These are phyloP conservation scores for Fusarium setosum DNA, from an alignment of 2,329 filamentous ascomycete genomes.

Conservation along the genomic window DNA sequence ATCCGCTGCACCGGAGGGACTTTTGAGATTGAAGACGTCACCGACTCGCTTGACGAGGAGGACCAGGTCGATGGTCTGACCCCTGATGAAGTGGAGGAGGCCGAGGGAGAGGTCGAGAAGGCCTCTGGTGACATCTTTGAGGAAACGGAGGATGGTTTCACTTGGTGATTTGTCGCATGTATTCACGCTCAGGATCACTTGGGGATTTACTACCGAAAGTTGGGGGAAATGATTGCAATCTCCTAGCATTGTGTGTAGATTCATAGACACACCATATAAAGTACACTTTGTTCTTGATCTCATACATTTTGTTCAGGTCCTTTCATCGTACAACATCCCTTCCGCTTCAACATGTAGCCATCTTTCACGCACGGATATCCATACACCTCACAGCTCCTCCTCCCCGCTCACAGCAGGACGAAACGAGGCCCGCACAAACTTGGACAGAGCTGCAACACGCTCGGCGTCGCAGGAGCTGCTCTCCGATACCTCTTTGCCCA, in stretches of 20 bases:
- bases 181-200: no score
- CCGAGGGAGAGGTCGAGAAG: background rate
- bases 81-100: no score
- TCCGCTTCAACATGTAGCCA: background rate
- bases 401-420: background rate
- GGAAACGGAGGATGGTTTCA: constrained; percentile 28
- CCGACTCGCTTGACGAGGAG: no score
- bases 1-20: constrained; percentile 33
- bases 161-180: no score
- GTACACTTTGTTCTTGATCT: background rate
- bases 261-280: background rate
- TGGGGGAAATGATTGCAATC: background rate
- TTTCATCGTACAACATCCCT: background rate
- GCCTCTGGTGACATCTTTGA: no score
- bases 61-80: no score
- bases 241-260: background rate
- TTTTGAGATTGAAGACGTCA: constrained; percentile 22
- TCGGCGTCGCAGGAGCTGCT: background rate
- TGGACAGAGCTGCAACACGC: background rate
- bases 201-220: background rate
- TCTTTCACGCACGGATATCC: background rate
- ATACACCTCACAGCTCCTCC: background rate
- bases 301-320: background rate
- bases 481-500: background rate
- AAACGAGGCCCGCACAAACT: constrained; percentile 9